Percentiles rank a stretch among this genome's conserved stretches.
These are phyloP conservation scores for Stagonosporopsis vannaccii DNA, from an alignment of 2,329 filamentous ascomycete species.

Conservation along the genomic window DNA sequence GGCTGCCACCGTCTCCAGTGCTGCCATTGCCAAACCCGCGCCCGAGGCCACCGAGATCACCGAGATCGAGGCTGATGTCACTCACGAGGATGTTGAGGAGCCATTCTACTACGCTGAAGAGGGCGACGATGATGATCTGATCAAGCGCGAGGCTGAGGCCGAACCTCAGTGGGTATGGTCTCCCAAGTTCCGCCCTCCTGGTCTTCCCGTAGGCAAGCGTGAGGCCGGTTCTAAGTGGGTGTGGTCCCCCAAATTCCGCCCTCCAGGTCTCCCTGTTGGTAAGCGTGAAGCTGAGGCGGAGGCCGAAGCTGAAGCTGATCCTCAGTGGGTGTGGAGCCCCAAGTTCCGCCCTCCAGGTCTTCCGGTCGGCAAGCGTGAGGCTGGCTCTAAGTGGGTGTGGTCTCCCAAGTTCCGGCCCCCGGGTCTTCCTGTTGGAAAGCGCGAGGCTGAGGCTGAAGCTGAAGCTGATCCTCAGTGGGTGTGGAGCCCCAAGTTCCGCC, in stretches of 20 bases:
- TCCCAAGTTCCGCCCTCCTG: conserved; percentile 21
- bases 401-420: conserved; percentile 5
- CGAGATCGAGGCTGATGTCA: background rate
- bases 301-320: background rate
- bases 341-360: conserved; percentile 22
- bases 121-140: conserved; percentile 8
- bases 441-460: conserved; percentile 39
- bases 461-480: conserved; percentile 18
- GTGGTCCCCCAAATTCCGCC: conserved; percentile 5
- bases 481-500: conserved; percentile 3
- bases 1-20: conserved; percentile 51
- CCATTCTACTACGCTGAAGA: conserved; percentile 9
- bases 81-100: conserved; percentile 2
- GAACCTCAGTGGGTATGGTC: background rate
- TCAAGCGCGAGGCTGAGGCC: conserved; percentile 31
- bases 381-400: background rate
- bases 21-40: conserved; percentile 31
- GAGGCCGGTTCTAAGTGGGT: background rate
- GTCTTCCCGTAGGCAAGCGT: conserved; percentile 29
- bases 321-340: conserved; percentile 1
- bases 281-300: conserved; percentile 38
- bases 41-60: conserved; percentile 1
- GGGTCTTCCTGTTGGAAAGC: conserved; percentile 23
- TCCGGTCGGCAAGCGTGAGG: conserved; percentile 27
- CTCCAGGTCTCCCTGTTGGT: conserved; percentile 9